Conservation (phyloP, 2,329 filamentous ascomycete species). For the Simplicillium sp. region DNA sequence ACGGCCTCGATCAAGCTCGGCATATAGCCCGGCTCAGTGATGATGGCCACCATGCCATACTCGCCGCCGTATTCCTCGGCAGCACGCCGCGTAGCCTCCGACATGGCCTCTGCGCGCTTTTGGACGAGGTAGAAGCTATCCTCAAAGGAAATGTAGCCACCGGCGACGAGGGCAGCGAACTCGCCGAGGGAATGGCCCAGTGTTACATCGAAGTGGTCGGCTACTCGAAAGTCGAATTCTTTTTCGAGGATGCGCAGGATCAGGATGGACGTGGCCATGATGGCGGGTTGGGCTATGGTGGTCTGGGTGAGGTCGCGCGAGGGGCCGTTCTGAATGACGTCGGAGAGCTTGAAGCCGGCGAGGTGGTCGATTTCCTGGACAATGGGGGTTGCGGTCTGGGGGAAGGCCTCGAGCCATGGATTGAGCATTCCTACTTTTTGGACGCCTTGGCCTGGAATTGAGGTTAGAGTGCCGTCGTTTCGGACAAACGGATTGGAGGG, state of each 20-base stretch:
- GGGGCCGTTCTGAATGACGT: constrained; percentile 71
- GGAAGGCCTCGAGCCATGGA: constrained; percentile 82
- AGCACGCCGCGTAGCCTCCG: constrained; percentile 60
- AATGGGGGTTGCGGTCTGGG: constrained; percentile 63
- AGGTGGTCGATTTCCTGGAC: constrained; percentile 78
- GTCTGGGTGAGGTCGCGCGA: constrained; percentile 70
- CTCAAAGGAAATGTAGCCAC: constrained; percentile 66
- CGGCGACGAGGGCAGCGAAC: constrained; percentile 82
- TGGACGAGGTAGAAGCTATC: constrained; percentile 73
- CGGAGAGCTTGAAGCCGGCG: constrained; percentile 65
- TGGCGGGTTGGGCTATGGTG: constrained; percentile 84
- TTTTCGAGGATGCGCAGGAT: constrained; percentile 80
- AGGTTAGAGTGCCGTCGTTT: neutral
- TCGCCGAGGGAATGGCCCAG: constrained; percentile 89
- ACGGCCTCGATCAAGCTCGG: constrained; percentile 61
- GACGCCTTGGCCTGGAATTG: constrained; percentile 67
- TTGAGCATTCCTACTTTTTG: constrained; percentile 81
- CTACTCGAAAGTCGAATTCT: constrained; percentile 69
- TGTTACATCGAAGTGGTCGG: constrained; percentile 67
- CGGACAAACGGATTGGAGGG: neutral
- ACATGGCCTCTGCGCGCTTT: constrained; percentile 74
- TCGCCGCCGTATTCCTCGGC: constrained; percentile 61
- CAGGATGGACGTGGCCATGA: constrained; percentile 89
- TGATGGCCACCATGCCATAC: constrained; percentile 89
- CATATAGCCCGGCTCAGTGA: constrained; percentile 77